Evolutionary conservation across 495 filamentous ascomycete species (phyloP).

Genomic region (Cudoniella acicularis): DNA sequence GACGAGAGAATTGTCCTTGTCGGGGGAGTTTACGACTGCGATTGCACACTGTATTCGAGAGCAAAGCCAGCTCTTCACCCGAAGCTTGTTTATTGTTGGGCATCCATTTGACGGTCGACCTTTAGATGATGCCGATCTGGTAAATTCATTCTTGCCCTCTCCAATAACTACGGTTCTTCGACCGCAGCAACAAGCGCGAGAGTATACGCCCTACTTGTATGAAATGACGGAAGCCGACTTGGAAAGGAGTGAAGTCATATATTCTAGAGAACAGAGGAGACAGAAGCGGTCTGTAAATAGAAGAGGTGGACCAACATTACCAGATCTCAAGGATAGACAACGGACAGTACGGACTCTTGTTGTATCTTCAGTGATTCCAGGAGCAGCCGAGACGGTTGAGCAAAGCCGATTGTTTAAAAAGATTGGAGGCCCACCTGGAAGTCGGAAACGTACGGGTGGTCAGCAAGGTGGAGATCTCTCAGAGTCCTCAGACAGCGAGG

Average conservation of each 20-base stretch:
- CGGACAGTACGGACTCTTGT: conserved; percentile 86
- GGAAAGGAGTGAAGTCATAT: conserved; percentile 85
- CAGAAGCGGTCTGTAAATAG: conserved; percentile 95
- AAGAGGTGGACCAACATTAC: conserved; percentile 87
- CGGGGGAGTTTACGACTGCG: conserved; percentile 93
- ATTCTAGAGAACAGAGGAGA: conserved; percentile 86
- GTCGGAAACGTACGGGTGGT: conserved; percentile 53
- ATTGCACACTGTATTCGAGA: conserved; percentile 97
- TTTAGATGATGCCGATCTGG: conserved; percentile 85
- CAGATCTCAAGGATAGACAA: conserved; percentile 92
- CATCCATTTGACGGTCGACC: conserved; percentile 94
- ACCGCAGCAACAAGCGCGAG: conserved; percentile 85
- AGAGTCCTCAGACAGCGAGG: conserved; percentile 83
- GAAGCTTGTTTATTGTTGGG: conserved; percentile 86
- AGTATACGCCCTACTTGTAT: conserved; percentile 88
- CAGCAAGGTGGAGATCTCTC: conserved; percentile 78
- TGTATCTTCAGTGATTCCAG: conserved; percentile 86
- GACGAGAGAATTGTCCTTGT: conserved; percentile 85
- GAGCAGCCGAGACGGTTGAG: conserved; percentile 73
- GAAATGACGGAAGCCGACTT: conserved; percentile 89
- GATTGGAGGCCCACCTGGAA: conserved; percentile 43
- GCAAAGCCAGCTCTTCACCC: conserved; percentile 89
- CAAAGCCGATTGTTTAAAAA: conserved; percentile 81
- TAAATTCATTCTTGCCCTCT: conserved; percentile 78
- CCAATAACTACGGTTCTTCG: conserved; percentile 80